Evolutionary conservation across 1,284 basidiomycete genomes (phyloP).

Genomic region (Heterobasidion annosum): DNA sequence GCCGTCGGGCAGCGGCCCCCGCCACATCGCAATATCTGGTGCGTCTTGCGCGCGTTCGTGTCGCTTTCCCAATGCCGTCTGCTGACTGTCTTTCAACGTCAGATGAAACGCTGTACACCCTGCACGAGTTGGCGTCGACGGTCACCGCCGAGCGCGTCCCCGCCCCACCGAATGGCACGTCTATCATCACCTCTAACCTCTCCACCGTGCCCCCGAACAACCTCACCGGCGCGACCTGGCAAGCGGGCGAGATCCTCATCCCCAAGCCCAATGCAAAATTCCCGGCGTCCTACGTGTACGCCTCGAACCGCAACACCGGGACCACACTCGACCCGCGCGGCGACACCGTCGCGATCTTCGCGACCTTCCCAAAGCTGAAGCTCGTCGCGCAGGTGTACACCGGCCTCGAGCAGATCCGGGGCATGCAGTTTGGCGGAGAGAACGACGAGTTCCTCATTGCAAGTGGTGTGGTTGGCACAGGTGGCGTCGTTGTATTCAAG

Average conservation of each 20-base stretch:
- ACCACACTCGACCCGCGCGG: slow-evolving; percentile 34
- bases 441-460: slow-evolving; percentile 24
- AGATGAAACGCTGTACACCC: slow-evolving; percentile 50
- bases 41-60: slow-evolving; percentile 9
- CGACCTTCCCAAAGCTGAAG: slow-evolving; percentile 14
- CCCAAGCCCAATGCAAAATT: slow-evolving; percentile 37
- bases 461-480: slow-evolving; percentile 19
- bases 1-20: slow-evolving; percentile 55
- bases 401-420: slow-evolving; percentile 25
- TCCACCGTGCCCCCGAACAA: slow-evolving; percentile 44
- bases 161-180: slow-evolving; percentile 29
- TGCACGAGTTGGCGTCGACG: slow-evolving; percentile 59
- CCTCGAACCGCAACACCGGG: slow-evolving; percentile 58
- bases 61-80: slow-evolving; percentile 1
- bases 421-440: slow-evolving; percentile 25
- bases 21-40: slow-evolving; percentile 52
- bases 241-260: slow-evolving; percentile 39
- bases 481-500: slow-evolving; percentile 26
- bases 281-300: slow-evolving; percentile 50
- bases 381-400: slow-evolving; percentile 24
- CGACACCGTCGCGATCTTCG: slow-evolving; percentile 56
- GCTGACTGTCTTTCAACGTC: neutral
- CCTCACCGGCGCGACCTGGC: slow-evolving; percentile 17
- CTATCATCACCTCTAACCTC: slow-evolving; percentile 38
- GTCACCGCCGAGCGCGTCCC: slow-evolving; percentile 57